phyloP scores from a whole-genome alignment of 257 asterid species.

The Thymus quinquecostatus region DNA sequence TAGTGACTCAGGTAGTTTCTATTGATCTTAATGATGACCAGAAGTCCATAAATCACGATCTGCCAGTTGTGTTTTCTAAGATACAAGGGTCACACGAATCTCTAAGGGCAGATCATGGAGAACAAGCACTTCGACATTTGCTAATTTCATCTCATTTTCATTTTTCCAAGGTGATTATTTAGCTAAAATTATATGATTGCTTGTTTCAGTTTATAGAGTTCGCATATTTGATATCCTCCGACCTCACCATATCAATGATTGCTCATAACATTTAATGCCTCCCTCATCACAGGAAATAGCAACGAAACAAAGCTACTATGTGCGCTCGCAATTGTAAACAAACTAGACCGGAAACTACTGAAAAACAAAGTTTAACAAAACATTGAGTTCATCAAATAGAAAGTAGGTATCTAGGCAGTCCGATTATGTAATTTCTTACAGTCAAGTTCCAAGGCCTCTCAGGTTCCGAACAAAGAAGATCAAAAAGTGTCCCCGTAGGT shows the following conservation, averaged over 20 bases:
- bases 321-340: background rate
- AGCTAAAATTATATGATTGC: background rate
- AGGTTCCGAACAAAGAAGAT: conserved; percentile 93
- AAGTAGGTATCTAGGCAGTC: background rate
- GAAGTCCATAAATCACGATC: background rate
- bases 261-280: background rate
- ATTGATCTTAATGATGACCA: conserved; percentile 14
- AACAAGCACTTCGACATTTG: no score
- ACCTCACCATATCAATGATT: background rate
- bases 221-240: background rate
- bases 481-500: conserved; percentile 94
- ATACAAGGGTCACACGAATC: background rate
- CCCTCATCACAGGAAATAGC: background rate
- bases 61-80: background rate
- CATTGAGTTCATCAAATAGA: background rate
- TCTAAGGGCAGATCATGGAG: no score
- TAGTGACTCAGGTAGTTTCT: background rate
- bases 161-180: background rate
- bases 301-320: background rate
- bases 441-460: conserved; percentile 98
- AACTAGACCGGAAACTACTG: background rate
- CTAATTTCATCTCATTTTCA: background rate
- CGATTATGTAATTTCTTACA: conserved; percentile 39
- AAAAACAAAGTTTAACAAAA: background rate
- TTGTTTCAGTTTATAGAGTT: background rate